phyloP scores from a whole-genome alignment of 257 asterid genomes.

The Fraxinus anomala region DNA sequence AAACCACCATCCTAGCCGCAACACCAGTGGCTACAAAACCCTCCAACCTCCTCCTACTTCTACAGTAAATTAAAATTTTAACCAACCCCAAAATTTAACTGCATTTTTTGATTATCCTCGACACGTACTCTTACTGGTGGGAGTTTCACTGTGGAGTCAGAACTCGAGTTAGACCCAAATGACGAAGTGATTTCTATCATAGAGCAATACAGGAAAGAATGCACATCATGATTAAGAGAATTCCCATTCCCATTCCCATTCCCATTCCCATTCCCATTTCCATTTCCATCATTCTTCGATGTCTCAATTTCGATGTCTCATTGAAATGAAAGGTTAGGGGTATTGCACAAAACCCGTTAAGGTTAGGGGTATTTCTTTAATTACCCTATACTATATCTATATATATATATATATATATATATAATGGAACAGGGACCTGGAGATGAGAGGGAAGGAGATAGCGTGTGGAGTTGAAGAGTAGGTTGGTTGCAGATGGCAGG shows the following conservation, averaged over 20 bases:
- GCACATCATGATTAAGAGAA: slow-evolving; percentile 52
- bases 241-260: background rate
- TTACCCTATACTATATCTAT: too few relatives aligned
- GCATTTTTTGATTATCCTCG: slow-evolving; percentile 64
- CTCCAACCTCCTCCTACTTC: slow-evolving; percentile 38
- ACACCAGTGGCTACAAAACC: slow-evolving; percentile 33
- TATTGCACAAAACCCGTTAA: too few relatives aligned
- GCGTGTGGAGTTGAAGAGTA: too few relatives aligned
- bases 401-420: too few relatives aligned
- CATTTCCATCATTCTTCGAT: slow-evolving; percentile 33
- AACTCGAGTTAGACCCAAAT: slow-evolving; percentile 75
- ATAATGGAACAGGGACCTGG: too few relatives aligned
- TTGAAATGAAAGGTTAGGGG: too few relatives aligned
- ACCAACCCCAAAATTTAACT: slow-evolving; percentile 46
- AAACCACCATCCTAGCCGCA: slow-evolving; percentile 30
- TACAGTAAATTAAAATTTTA: slow-evolving; percentile 31
- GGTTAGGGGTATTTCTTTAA: too few relatives aligned
- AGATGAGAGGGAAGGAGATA: too few relatives aligned
- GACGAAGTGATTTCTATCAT: slow-evolving; percentile 76
- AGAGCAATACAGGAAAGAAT: slow-evolving; percentile 83
- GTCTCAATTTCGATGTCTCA: slow-evolving; percentile 47
- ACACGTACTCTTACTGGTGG: slow-evolving; percentile 73
- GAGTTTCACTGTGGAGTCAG: slow-evolving; percentile 69
- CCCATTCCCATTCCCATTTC: background rate
- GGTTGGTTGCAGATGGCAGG: too few relatives aligned